These are phyloP conservation scores for Populus nigra DNA, from an alignment of 345 rosid genomes.

Conservation along the genomic window DNA sequence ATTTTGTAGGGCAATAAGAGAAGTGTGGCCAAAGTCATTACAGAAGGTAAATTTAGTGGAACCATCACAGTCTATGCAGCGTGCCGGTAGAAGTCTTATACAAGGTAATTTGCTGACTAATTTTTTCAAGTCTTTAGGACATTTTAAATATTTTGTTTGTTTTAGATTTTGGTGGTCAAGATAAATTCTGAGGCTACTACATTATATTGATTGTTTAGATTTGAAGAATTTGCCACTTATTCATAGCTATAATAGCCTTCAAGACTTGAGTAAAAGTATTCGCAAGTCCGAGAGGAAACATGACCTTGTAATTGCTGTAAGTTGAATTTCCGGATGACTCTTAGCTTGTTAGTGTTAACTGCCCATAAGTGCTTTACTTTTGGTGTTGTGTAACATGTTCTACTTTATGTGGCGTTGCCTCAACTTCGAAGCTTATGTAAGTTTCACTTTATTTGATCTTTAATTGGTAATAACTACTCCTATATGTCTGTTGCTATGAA, in stretches of 20 bases:
- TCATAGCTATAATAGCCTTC: conserved; percentile 71
- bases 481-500: conserved; percentile 31
- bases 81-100: conserved; percentile 76
- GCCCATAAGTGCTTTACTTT: neutral
- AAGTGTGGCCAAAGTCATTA: conserved; percentile 83
- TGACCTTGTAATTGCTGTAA: conserved; percentile 95
- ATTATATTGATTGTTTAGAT: conserved; percentile 37
- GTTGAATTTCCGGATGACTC: conserved; percentile 28
- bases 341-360: neutral
- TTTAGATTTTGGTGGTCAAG: neutral
- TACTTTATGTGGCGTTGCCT: neutral
- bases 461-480: conserved; percentile 23
- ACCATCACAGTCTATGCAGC: conserved; percentile 96
- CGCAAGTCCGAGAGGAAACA: conserved; percentile 66
- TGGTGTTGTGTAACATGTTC: conserved; percentile 1
- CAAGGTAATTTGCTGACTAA: conserved; percentile 44
- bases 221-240: conserved; percentile 75
- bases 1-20: conserved; percentile 65
- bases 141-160: neutral
- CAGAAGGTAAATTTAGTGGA: conserved; percentile 77
- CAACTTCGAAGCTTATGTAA: neutral
- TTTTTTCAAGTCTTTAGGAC: neutral
- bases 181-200: conserved; percentile 11
- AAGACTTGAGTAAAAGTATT: conserved; percentile 58
- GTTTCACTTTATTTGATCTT: neutral